Conservation (phyloP, 176 grass and related monocot genomes). For the Oropetium thomaeum region DNA sequence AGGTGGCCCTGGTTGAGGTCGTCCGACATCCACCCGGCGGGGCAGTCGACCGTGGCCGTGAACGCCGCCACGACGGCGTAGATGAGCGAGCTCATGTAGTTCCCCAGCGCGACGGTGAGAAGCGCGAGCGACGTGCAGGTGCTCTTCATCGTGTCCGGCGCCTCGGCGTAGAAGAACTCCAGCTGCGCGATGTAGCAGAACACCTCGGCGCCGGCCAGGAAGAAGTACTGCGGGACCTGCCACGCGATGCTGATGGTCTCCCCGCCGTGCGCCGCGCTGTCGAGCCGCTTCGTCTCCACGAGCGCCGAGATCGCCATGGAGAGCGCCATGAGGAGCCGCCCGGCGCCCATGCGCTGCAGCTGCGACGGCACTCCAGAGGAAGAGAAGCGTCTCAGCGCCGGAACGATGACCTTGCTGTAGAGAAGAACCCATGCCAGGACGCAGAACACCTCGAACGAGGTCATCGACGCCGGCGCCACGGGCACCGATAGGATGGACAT, state of each 20-base stretch:
- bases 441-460: constrained; percentile 55
- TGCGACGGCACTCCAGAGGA: constrained; percentile 41
- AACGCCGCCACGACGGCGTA: constrained; percentile 47
- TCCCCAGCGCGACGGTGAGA: constrained; percentile 66
- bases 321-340: constrained; percentile 51
- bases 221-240: constrained; percentile 71
- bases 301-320: constrained; percentile 51
- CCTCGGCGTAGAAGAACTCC: constrained; percentile 84
- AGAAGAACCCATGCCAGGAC: constrained; percentile 60
- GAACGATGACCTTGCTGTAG: constrained; percentile 58
- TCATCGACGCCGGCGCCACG: constrained; percentile 57
- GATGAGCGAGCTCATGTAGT: constrained; percentile 75
- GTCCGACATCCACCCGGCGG: constrained; percentile 77
- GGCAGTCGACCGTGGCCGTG: constrained; percentile 32
- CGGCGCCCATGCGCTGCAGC: constrained; percentile 71
- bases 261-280: constrained; percentile 20
- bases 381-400: constrained; percentile 17
- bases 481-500: constrained; percentile 44
- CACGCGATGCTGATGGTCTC: constrained; percentile 53
- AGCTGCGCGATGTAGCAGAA: constrained; percentile 69
- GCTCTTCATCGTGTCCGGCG: constrained; percentile 87
- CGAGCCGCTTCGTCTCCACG: constrained; percentile 55
- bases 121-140: constrained; percentile 69
- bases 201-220: constrained; percentile 59
- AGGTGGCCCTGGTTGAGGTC: constrained; percentile 75